Conservation (phyloP, 2,329 filamentous ascomycete genomes). For the Tolypocladium ovalisporum region DNA sequence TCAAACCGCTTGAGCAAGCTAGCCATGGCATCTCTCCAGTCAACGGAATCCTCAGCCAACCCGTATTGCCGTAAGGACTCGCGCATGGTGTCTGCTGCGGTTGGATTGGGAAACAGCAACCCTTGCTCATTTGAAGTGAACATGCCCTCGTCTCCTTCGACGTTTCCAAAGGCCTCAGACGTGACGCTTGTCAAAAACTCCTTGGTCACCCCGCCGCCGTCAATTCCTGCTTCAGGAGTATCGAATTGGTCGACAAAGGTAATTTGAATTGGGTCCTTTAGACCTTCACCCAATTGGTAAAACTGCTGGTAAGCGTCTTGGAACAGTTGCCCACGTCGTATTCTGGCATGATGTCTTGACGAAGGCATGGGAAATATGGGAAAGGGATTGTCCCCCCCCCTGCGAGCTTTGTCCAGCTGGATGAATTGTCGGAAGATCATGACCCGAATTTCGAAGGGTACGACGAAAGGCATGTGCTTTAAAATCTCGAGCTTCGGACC, state of each 20-base stretch:
- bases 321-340: conserved; percentile 70
- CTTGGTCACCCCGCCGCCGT: conserved; percentile 94
- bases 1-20: conserved; percentile 68
- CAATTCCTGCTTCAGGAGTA: conserved; percentile 81
- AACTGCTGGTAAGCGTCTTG: conserved; percentile 79
- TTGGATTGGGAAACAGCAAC: conserved; percentile 79
- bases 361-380: conserved; percentile 19
- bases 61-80: conserved; percentile 43
- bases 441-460: conserved; percentile 85
- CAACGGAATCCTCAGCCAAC: conserved; percentile 38
- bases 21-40: conserved; percentile 45
- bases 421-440: conserved; percentile 92
- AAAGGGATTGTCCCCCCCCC: conserved; percentile 9
- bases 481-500: conserved; percentile 83
- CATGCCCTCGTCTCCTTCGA: conserved; percentile 36
- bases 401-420: conserved; percentile 46
- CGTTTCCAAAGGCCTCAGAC: conserved; percentile 64
- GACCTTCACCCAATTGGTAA: conserved; percentile 64
- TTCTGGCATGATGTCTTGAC: conserved; percentile 62
- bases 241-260: conserved; percentile 91
- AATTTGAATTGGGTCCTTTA: conserved; percentile 95
- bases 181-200: conserved; percentile 90
- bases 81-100: conserved; percentile 57
- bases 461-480: conserved; percentile 93
- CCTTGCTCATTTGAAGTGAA: conserved; percentile 82